Base-by-base conservation (phyloP, 768 basidiomycete genomes). In the Pholiota microspora region DNA sequence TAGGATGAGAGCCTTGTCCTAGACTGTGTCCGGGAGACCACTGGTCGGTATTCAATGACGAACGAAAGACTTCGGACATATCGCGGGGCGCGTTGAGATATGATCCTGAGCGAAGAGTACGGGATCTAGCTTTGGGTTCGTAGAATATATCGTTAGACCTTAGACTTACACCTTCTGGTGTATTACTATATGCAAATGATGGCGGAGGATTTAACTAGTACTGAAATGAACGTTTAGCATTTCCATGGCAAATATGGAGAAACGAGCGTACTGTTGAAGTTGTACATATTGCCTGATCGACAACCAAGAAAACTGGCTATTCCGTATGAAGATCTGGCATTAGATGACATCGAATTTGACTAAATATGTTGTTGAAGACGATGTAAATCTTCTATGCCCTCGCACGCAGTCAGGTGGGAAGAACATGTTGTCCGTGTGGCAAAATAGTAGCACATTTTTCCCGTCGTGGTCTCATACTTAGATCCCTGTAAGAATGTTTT, bases 341-440 rank as follows among this genome's bases (percentile, higher is more conserved):
- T n/a, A 38, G 38, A 50, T 23, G 49, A 42, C 49, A 16, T 25
- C n/a, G 49, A 50, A 50, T 32, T 16, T 15, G 24, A 35, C n/a
- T n/a, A n/a, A n/a, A n/a, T n/a, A n/a, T n/a, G n/a, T n/a, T n/a
- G n/a, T n/a, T n/a, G n/a, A n/a, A n/a, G n/a, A 8, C 7, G 31
- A 0, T 13, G n/a, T 2, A 49, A 9, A 1, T 12, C 23, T 35
- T 2, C 32, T 5, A n/a, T 15, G 35, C 35, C 16, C 24, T 36
- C 49, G 36, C 44, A 54, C 53, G 45, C 53, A 54, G 53, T 54
- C 53, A 46, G 38, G 53, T 54, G 53, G 46, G 53, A 54, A 35
- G 32, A 18, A 8, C n/a, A 23, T 21, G 21, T 38, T 38, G 27
- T n/a, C 28, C 27, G 49, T 27, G 49, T 38, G 49, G n/a, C n/a